phyloP scores from a whole-genome alignment of 108 stramenopile genomes.

The Skeletonema marinoi region DNA sequence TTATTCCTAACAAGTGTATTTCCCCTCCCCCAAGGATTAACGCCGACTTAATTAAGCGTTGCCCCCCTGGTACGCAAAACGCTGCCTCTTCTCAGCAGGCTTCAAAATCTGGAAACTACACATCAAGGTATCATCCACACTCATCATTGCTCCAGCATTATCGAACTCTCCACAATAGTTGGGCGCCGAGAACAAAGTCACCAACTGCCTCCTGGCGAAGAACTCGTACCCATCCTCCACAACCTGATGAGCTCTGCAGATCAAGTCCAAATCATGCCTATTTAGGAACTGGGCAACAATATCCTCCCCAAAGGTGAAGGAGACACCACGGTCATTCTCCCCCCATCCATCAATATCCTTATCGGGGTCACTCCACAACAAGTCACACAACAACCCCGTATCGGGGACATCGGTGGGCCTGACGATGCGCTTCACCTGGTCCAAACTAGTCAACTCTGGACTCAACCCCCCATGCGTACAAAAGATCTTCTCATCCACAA shows the following conservation, averaged over 20 bases:
- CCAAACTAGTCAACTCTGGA: constrained; percentile 95
- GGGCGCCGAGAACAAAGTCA: constrained; percentile 98
- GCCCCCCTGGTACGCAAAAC: constrained; percentile 88
- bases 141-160: constrained; percentile 99
- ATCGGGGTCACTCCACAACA: constrained; percentile 99
- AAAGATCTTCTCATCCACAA: constrained; percentile 99
- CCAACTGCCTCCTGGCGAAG: constrained; percentile 98
- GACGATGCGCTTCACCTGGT: constrained; percentile 97
- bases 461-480: constrained; percentile 99
- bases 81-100: constrained; percentile 99
- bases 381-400: constrained; percentile 98
- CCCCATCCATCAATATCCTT: constrained; percentile 99
- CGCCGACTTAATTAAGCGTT: constrained; percentile 17
- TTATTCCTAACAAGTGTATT: not conserved
- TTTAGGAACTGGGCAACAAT: constrained; percentile 97
- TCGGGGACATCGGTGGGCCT: constrained; percentile 99
- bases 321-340: constrained; percentile 99
- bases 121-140: constrained; percentile 99
- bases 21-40: not conserved
- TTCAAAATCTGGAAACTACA: constrained; percentile 99
- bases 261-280: constrained; percentile 98
- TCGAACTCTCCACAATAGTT: constrained; percentile 99
- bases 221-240: constrained; percentile 99
- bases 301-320: constrained; percentile 99
- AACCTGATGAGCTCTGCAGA: constrained; percentile 99